A percentile compares a stretch with the other conserved stretches of the same genome.
These are phyloP conservation scores for Oryza rufipogon DNA, from an alignment of 176 grass and related monocot species.

Conservation along the genomic window DNA sequence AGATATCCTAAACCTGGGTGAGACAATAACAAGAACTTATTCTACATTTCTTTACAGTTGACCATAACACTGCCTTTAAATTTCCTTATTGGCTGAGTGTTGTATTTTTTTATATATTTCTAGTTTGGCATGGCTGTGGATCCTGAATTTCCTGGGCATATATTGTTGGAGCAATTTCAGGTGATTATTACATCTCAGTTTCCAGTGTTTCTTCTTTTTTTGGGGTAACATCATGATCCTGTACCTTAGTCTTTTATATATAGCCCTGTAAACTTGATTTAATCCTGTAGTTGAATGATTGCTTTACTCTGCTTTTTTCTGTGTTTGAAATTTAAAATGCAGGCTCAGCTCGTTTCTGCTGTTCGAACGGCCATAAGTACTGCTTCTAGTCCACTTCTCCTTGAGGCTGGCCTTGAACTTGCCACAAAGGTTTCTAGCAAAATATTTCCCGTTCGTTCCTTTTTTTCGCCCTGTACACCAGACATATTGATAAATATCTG, in stretches of 20 bases:
- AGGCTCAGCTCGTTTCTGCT: conserved; percentile 98
- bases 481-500: conserved; percentile 31
- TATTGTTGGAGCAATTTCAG: conserved; percentile 98
- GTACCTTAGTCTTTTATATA: conserved; percentile 2
- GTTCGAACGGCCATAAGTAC: conserved; percentile 86
- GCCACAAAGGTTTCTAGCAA: conserved; percentile 66
- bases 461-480: conserved; percentile 1
- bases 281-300: background rate
- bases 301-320: conserved; percentile 26
- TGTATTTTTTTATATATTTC: conserved; percentile 42
- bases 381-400: conserved; percentile 80
- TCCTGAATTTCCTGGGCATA: conserved; percentile 97
- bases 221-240: conserved; percentile 1
- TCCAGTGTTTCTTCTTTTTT: conserved; percentile 10
- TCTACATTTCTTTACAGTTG: background rate
- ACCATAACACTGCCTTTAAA: conserved; percentile 1
- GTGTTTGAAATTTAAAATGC: conserved; percentile 47
- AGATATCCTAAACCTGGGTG: background rate
- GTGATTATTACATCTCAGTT: conserved; percentile 47
- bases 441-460: conserved; percentile 10
- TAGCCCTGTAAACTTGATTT: conserved; percentile 16
- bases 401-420: conserved; percentile 92
- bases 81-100: conserved; percentile 6
- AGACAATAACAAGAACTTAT: background rate
- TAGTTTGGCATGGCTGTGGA: conserved; percentile 83